Conservation (phyloP, 129 eudicot species). For the Helichrysum umbraculigerum region DNA sequence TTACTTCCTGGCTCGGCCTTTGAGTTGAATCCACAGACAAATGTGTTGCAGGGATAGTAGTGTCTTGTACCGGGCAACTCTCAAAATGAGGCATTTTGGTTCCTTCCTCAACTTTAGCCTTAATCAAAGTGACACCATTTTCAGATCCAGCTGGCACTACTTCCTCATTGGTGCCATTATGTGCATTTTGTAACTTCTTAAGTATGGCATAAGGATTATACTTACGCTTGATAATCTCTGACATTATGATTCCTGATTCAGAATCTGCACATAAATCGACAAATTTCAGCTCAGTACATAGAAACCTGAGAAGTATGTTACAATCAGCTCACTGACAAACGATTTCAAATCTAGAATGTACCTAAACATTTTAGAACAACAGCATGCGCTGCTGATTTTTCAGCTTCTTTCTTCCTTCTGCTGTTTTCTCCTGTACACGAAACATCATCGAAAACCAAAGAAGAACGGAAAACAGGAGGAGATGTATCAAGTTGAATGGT, state of each 20-base stretch:
- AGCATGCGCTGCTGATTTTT: conserved; percentile 25
- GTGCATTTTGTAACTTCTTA: conserved; percentile 9
- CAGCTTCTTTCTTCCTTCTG: conserved; percentile 25
- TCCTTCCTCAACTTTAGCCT: conserved; percentile 17
- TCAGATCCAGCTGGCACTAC: conserved; percentile 8
- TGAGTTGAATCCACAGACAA: background rate
- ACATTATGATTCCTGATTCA: conserved; percentile 37
- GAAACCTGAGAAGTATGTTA: background rate
- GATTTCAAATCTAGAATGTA: background rate
- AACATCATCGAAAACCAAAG: conserved; percentile 19
- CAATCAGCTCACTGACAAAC: background rate
- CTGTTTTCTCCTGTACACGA: conserved; percentile 18
- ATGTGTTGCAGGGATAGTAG: background rate
- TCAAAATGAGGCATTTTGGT: background rate
- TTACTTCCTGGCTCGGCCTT: background rate
- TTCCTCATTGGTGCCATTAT: background rate
- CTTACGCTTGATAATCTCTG: conserved; percentile 51
- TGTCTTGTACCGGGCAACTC: background rate
- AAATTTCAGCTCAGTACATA: background rate
- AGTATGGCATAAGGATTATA: conserved; percentile 26
- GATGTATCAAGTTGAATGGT: background rate
- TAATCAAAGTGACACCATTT: background rate
- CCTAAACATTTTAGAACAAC: conserved; percentile 18
- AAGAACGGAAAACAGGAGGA: conserved; percentile 17
- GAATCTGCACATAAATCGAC: conserved; percentile 32